A percentile compares a stretch with the other conserved stretches of the same genome.
Evolutionary conservation across 768 basidiomycete genomes (phyloP).

Genomic region (Tulasnella sp.): DNA sequence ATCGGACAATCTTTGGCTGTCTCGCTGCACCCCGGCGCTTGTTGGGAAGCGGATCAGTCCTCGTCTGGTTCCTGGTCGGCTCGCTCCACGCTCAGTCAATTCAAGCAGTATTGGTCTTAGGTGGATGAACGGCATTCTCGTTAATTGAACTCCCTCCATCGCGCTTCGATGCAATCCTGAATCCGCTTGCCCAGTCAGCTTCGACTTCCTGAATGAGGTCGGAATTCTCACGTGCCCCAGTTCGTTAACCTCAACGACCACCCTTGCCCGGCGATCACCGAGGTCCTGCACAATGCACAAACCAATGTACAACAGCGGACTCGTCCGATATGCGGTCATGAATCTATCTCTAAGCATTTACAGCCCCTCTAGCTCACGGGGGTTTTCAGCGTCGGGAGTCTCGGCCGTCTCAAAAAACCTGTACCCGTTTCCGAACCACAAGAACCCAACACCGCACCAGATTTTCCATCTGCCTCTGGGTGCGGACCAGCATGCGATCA

Average conservation of each 20-base stretch:
- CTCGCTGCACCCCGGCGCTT: too few species aligned
- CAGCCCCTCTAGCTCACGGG: not conserved
- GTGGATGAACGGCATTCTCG: too few species aligned
- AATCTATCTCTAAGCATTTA: not conserved
- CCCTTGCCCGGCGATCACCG: not conserved
- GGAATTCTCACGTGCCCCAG: not conserved
- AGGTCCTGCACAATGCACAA: not conserved
- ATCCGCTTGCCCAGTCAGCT: not conserved
- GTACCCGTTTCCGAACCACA: slow-evolving; percentile 41
- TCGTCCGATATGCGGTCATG: not conserved
- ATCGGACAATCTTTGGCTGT: too few species aligned
- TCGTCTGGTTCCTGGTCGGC: too few species aligned
- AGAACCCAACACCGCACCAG: slow-evolving; percentile 48
- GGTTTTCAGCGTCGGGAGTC: not conserved
- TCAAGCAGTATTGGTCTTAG: too few species aligned
- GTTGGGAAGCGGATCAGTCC: too few species aligned
- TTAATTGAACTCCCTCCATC: too few species aligned
- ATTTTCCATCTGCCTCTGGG: slow-evolving; percentile 48
- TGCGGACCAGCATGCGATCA: slow-evolving; percentile 43
- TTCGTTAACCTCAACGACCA: not conserved
- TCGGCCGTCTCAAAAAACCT: slow-evolving; percentile 19
- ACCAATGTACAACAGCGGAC: not conserved
- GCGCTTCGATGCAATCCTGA: too few species aligned
- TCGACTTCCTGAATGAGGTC: not conserved
- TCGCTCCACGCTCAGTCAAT: too few species aligned